phyloP scores from a whole-genome alignment of 1,284 basidiomycete species.

The Schizophyllum amplum region DNA sequence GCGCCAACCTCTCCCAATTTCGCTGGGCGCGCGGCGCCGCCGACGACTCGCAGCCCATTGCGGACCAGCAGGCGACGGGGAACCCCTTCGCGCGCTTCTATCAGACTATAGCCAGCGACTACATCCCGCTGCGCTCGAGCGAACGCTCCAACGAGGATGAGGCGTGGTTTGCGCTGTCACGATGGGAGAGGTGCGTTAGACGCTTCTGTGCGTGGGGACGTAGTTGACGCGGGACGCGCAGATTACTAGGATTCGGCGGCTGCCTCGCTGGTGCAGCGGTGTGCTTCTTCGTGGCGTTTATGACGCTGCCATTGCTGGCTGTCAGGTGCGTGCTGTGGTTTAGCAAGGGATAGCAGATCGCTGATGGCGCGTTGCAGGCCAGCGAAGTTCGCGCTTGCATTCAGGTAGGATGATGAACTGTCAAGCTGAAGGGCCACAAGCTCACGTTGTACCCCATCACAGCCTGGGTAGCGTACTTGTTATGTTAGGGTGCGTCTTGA shows the following conservation, averaged over 20 bases:
- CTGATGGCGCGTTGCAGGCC: conserved; percentile 38
- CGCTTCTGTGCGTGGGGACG: background rate
- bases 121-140: conserved; percentile 81
- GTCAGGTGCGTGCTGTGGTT: conserved; percentile 30
- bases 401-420: conserved; percentile 46
- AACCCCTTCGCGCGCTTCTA: conserved; percentile 72
- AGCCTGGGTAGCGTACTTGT: conserved; percentile 79
- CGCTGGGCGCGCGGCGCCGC: conserved; percentile 75
- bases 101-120: conserved; percentile 64
- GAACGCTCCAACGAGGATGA: conserved; percentile 92
- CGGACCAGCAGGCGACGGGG: conserved; percentile 22
- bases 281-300: conserved; percentile 93
- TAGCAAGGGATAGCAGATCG: background rate
- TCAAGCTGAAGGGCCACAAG: background rate
- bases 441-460: background rate
- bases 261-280: conserved; percentile 87
- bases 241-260: conserved; percentile 88
- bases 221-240: conserved; percentile 20
- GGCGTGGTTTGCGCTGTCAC: conserved; percentile 87
- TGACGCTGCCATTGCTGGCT: conserved; percentile 81
- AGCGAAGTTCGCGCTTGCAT: conserved; percentile 83
- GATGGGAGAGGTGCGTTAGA: conserved; percentile 72
- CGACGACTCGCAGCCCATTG: conserved; percentile 57
- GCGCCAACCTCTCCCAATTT: conserved; percentile 69
- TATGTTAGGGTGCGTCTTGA: conserved; percentile 69